Evolutionary conservation across 164 flowering plant species (phyloP), one percentile per base, ranked within the genome.

Genomic region (Litsea cubeba): DNA sequence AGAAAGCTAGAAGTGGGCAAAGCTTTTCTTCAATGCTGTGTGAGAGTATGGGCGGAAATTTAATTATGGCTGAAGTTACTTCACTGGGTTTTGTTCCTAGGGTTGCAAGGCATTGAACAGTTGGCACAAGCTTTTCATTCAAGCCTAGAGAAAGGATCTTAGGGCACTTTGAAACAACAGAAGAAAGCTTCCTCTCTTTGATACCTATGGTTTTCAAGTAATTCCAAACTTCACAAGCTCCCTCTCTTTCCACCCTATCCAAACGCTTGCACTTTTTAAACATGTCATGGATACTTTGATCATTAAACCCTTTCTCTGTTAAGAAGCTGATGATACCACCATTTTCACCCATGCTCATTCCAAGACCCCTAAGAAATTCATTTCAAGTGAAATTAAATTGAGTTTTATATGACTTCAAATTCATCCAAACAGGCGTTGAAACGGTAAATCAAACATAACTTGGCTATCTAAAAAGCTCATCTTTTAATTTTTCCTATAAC

Each of bases 21-120:
- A 96, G 92, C 82, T 96, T 92, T 83, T 94, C 95, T 78, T 94
- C 97, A 72, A 94, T 88, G 54, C 97, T 91, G 78, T 96, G 97
- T 7, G 87, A 83, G 50, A 96, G 88, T 26, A 94, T 83, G 82
- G 86, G 90, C 35, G 99, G 97, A 78, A 96, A 94, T 70, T 81
- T 92, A 65, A 85, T 78, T 26, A 96, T 88, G 68, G 95, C 94
- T 23, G 84, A 80, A 50, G 89, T 85, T 71, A 94, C 90, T 72
- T 96, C 97, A 46, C 71, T 75, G 2, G 90, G 93, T 76, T 89
- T 92, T 18, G 95, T 85, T 20, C 85, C 89, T 17, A 96, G 79
- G 10, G 98, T 85, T 18, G 80, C 63, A 2, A 96, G 93, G 79
- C 97, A 96, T 75, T 89, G 85, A 58, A 94, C 94, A 86, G 84